phyloP scores from a whole-genome alignment of 371 early-diverging fungal genomes.

The Sporodiniella umbellata region DNA sequence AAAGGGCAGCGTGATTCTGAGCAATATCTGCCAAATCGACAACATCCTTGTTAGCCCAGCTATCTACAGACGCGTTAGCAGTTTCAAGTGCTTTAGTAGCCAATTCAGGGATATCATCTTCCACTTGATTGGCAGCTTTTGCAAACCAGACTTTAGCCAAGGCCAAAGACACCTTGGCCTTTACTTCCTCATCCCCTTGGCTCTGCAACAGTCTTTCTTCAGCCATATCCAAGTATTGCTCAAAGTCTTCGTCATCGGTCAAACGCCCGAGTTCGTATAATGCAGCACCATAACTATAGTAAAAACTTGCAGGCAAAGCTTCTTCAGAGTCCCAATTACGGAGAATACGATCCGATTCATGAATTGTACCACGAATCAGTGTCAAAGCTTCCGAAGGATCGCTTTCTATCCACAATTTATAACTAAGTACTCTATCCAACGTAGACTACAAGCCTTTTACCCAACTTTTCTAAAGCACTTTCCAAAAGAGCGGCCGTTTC shows the following conservation, averaged over 20 bases:
- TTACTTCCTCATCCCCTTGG: conserved; percentile 9
- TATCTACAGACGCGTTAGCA: conserved; percentile 9
- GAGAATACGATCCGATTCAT: conserved; percentile 61
- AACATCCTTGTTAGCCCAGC: conserved; percentile 6
- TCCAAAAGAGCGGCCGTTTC: conserved; percentile 44
- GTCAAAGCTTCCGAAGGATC: conserved; percentile 32
- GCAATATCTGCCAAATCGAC: conserved; percentile 34
- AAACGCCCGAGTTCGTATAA: conserved; percentile 52
- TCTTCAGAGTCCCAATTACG: conserved; percentile 45
- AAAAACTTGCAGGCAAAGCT: conserved; percentile 43
- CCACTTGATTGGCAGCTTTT: conserved; percentile 30
- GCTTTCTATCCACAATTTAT: conserved; percentile 12
- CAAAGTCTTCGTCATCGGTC: conserved; percentile 42
- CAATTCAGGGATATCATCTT: conserved; percentile 22
- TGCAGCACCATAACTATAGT: conserved; percentile 56
- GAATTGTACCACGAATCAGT: conserved; percentile 55
- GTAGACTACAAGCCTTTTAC: too few relatives aligned
- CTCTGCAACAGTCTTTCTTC: conserved; percentile 39
- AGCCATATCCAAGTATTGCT: conserved; percentile 41
- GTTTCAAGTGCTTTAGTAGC: conserved; percentile 22
- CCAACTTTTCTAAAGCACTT: conserved; percentile 43
- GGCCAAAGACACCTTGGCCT: conserved; percentile 26
- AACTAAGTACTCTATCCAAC: too few relatives aligned
- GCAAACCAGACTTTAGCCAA: conserved; percentile 40
- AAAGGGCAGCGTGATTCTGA: conserved; percentile 33